Percentiles rank a stretch among this genome's conserved stretches.
These are phyloP conservation scores for Tetrahymena thermophila DNA, from an alignment of 73 alveolate species.

Conservation along the genomic window DNA sequence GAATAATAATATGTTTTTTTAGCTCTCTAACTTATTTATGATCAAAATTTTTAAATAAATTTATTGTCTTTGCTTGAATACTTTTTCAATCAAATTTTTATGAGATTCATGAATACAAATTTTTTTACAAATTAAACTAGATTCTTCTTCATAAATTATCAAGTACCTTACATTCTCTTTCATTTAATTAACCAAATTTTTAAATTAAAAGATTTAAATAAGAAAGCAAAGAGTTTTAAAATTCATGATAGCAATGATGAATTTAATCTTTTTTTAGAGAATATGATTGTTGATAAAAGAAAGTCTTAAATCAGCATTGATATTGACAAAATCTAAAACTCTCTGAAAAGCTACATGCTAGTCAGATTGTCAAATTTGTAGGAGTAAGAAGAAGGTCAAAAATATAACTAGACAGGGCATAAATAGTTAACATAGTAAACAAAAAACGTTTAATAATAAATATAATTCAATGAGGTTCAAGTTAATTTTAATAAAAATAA, in stretches of 20 bases:
- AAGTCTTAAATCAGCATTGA: neutral
- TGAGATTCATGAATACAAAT: neutral
- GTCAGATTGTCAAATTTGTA: neutral
- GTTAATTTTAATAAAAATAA: neutral
- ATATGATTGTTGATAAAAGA: neutral
- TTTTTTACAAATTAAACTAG: neutral
- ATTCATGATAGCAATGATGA: neutral
- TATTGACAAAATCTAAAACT: neutral
- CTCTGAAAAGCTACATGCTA: neutral
- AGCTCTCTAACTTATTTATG: too few relatives aligned
- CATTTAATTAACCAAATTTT: neutral
- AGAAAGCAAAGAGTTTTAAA: neutral
- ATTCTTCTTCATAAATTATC: neutral
- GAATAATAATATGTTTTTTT: too few relatives aligned
- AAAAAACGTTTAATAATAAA: too few relatives aligned
- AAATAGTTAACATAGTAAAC: neutral
- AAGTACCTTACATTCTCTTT: neutral
- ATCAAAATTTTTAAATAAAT: neutral
- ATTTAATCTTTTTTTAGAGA: neutral
- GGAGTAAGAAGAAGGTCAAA: neutral
- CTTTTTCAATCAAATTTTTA: neutral
- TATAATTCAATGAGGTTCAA: neutral
- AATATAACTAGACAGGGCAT: too few relatives aligned
- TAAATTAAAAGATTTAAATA: neutral
- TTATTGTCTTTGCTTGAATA: neutral